Percentiles rank a stretch among this genome's conserved stretches.
These are phyloP conservation scores for Mycosarcoma maydis DNA, from an alignment of 1,284 basidiomycete genomes.

Conservation along the genomic window DNA sequence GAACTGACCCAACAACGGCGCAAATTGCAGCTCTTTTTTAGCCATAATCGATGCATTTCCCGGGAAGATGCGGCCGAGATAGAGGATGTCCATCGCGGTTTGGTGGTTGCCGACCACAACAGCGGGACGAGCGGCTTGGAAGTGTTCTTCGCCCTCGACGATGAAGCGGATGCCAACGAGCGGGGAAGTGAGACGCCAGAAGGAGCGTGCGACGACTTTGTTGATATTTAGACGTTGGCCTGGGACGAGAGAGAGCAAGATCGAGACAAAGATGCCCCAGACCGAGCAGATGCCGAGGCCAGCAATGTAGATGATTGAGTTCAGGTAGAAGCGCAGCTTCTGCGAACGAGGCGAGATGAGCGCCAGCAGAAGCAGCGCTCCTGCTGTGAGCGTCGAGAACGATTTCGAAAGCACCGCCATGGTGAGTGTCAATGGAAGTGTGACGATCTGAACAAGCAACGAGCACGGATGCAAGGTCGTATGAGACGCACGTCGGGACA, in stretches of 20 bases:
- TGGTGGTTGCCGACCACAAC: constrained; percentile 93
- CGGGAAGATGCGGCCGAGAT: constrained; percentile 87
- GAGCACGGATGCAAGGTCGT: not conserved
- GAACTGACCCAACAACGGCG: constrained; percentile 88
- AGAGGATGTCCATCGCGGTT: constrained; percentile 67
- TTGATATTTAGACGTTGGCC: constrained; percentile 82
- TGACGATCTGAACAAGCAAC: not conserved
- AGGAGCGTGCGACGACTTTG: constrained; percentile 82
- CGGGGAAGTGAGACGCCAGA: constrained; percentile 78
- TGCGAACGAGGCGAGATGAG: constrained; percentile 57
- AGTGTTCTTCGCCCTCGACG: constrained; percentile 86
- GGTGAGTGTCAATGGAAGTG: not conserved
- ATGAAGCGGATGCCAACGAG: constrained; percentile 78
- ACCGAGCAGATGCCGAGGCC: constrained; percentile 79
- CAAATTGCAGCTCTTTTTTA: constrained; percentile 88
- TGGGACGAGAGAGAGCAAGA: constrained; percentile 78
- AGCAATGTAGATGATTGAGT: constrained; percentile 74
- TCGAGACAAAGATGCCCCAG: constrained; percentile 78
- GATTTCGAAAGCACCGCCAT: constrained; percentile 57
- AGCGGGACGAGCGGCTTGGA: constrained; percentile 73
- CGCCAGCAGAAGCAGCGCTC: constrained; percentile 51
- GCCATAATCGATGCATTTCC: constrained; percentile 86
- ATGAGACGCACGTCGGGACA: no score
- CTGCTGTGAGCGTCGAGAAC: constrained; percentile 44
- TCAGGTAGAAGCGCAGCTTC: constrained; percentile 57